phyloP scores from a whole-genome alignment of 1,284 basidiomycete species.

The Marasmius fiardii region DNA sequence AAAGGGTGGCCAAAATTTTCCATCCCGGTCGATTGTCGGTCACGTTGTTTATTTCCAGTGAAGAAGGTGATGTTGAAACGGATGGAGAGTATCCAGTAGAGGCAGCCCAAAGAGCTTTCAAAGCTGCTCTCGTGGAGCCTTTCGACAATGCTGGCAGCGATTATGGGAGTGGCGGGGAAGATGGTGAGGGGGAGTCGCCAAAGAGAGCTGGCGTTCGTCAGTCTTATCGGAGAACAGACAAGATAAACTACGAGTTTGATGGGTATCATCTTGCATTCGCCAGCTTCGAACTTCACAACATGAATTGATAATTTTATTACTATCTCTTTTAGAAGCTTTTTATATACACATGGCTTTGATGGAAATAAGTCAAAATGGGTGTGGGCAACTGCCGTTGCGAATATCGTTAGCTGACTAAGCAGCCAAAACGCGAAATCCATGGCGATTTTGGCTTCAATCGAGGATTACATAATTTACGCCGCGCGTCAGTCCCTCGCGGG shows the following conservation, averaged over 20 bases:
- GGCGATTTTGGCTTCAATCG: too few species aligned
- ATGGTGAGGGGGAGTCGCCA: not conserved
- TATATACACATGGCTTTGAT: too few species aligned
- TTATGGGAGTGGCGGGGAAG: too few species aligned
- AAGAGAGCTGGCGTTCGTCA: not conserved
- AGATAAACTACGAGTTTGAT: constrained; percentile 98
- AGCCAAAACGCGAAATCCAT: too few species aligned
- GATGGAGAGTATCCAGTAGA: constrained; percentile 57
- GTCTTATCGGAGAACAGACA: constrained; percentile 78
- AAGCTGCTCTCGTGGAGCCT: constrained; percentile 44
- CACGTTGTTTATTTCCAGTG: constrained; percentile 88
- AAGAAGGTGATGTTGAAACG: constrained; percentile 46
- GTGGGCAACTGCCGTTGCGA: too few species aligned
- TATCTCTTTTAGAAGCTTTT: too few species aligned
- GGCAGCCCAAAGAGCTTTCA: constrained; percentile 68
- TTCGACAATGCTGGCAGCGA: too few species aligned
- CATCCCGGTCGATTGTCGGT: constrained; percentile 85
- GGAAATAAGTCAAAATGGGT: too few species aligned
- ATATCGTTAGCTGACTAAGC: too few species aligned
- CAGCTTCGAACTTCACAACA: constrained; percentile 62
- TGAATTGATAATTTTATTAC: not conserved
- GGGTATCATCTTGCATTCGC: constrained; percentile 95
- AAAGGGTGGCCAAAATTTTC: constrained; percentile 90
- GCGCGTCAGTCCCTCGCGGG: too few species aligned
- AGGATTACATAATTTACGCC: too few species aligned